These are phyloP conservation scores for Knoxdaviesia capensis DNA, from an alignment of 2,329 filamentous ascomycete species.

Conservation along the genomic window DNA sequence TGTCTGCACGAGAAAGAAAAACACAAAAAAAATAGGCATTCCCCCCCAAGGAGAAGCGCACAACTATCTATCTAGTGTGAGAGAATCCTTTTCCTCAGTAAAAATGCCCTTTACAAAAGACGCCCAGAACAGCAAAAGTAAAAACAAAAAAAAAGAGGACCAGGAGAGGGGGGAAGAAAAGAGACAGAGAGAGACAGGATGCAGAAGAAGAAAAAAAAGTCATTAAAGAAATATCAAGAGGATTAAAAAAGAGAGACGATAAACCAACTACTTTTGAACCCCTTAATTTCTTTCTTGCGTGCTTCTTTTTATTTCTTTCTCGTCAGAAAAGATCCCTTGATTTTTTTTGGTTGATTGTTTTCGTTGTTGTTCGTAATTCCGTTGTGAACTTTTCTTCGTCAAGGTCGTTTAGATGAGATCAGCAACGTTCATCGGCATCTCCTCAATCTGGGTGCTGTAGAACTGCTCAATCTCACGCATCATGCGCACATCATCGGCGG, in stretches of 20 bases:
- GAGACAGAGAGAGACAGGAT: too few relatives aligned
- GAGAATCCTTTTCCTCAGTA: slow-evolving; percentile 5
- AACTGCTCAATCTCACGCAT: slow-evolving; percentile 97
- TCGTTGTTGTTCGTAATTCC: neutral
- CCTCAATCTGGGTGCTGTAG: slow-evolving; percentile 99
- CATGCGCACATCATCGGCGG: slow-evolving; percentile 92
- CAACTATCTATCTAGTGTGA: slow-evolving; percentile 1
- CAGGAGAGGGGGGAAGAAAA: neutral
- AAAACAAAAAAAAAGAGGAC: neutral
- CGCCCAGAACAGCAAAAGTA: slow-evolving; percentile 1
- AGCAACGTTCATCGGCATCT: slow-evolving; percentile 95
- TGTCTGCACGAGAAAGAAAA: neutral
- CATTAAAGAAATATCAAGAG: neutral
- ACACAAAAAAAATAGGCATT: neutral
- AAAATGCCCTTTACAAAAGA: slow-evolving; percentile 3
- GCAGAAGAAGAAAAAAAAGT: neutral
- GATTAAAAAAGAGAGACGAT: neutral
- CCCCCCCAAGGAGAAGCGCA: neutral
- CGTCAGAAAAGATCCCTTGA: neutral
- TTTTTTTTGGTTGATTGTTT: too few relatives aligned
- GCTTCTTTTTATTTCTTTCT: neutral
- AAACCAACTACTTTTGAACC: neutral
- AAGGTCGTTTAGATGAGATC: slow-evolving; percentile 43
- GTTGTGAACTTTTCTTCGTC: slow-evolving; percentile 3
- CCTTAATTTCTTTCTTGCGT: neutral